These are phyloP conservation scores for Gaultheria prostrata DNA, from an alignment of 148 eudicot genomes.

Conservation along the genomic window DNA sequence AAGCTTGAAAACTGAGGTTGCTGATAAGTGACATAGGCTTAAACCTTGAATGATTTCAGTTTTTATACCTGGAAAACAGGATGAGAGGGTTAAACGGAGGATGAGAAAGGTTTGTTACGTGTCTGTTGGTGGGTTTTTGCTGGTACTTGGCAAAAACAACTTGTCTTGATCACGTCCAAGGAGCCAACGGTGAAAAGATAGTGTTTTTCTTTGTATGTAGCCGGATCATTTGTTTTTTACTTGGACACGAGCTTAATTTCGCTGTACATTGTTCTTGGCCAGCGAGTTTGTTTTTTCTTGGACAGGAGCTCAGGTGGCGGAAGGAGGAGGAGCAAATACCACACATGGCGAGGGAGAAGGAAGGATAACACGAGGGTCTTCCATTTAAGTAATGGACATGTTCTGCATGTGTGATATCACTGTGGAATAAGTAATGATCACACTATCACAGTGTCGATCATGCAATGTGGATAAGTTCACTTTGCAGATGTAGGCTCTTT, in stretches of 20 bases:
- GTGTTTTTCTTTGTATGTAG: not conserved
- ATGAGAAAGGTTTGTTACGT: conserved; percentile 31
- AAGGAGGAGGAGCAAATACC: not conserved
- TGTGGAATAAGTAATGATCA: not conserved
- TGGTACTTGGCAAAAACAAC: conserved; percentile 42
- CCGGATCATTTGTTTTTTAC: not conserved
- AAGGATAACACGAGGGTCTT: not conserved
- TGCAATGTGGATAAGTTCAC: not conserved
- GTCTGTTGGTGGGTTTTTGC: conserved; percentile 32
- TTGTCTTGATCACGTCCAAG: conserved; percentile 35
- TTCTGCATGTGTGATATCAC: not conserved
- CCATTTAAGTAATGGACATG: not conserved
- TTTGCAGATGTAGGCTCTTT: not conserved
- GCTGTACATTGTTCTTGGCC: not conserved
- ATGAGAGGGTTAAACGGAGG: conserved; percentile 2
- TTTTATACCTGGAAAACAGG: conserved; percentile 18
- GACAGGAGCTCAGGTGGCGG: conserved; percentile 8
- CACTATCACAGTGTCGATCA: not conserved
- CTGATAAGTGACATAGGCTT: not conserved
- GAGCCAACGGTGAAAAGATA: not conserved
- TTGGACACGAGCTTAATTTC: not conserved
- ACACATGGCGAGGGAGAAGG: not conserved
- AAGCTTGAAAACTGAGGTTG: not conserved
- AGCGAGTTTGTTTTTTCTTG: not conserved
- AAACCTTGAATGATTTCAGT: not conserved